A percentile compares a stretch with the other conserved stretches of the same genome.
Conservation (phyloP, 148 eudicot genomes). For the Euryodendron excelsum region DNA sequence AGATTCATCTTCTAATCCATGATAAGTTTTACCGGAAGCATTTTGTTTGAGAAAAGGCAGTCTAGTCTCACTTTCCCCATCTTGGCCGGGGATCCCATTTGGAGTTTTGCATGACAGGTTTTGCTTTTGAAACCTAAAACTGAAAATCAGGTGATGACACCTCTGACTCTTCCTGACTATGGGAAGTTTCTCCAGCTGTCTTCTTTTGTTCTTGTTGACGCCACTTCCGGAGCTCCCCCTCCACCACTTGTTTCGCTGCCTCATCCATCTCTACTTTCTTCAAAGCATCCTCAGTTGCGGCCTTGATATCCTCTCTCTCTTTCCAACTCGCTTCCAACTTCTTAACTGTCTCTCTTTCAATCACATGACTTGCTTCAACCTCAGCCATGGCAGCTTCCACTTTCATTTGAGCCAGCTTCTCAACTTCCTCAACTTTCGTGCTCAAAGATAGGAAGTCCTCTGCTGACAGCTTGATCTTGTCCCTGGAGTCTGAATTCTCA, state of each 20-base stretch:
- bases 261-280: conserved; percentile 69
- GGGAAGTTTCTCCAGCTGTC: not conserved
- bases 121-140: not conserved
- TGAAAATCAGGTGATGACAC: not conserved
- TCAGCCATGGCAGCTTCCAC: conserved; percentile 61
- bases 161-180: not conserved
- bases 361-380: conserved; percentile 54
- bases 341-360: conserved; percentile 43
- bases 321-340: conserved; percentile 48
- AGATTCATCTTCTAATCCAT: too few relatives aligned
- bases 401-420: conserved; percentile 48
- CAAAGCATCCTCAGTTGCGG: conserved; percentile 60
- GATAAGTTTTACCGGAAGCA: too few relatives aligned
- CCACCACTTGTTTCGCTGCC: conserved; percentile 49
- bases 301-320: conserved; percentile 55
- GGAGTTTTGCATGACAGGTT: too few relatives aligned
- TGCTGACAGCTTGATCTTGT: conserved; percentile 39
- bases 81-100: too few relatives aligned
- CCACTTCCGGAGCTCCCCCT: conserved; percentile 59
- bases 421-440: conserved; percentile 44
- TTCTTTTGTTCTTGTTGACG: conserved; percentile 22
- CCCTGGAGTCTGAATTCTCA: conserved; percentile 23
- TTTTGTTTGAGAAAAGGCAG: too few relatives aligned
- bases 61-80: too few relatives aligned
- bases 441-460: conserved; percentile 50